phyloP scores from a whole-genome alignment of 257 asterid genomes.

The Osmanthus fragrans region DNA sequence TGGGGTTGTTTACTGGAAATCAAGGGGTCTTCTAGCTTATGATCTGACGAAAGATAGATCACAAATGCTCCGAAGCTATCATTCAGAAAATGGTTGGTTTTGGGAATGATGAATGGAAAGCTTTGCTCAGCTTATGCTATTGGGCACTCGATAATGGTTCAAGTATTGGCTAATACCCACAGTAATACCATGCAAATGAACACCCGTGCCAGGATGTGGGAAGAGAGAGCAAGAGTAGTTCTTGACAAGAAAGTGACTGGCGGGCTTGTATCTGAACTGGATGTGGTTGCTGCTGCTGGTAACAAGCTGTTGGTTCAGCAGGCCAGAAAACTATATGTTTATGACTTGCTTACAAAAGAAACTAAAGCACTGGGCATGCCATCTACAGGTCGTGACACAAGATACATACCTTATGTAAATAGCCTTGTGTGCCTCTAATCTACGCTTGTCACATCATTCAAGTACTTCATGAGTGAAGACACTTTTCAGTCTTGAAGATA shows the following conservation, averaged over 20 bases:
- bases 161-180: slow-evolving; percentile 31
- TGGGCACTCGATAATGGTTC: slow-evolving; percentile 2
- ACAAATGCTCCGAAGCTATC: slow-evolving; percentile 16
- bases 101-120: slow-evolving; percentile 42
- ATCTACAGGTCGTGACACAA: neutral
- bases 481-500: neutral
- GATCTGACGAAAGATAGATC: slow-evolving; percentile 51
- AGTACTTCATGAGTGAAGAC: neutral
- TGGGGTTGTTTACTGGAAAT: slow-evolving; percentile 43
- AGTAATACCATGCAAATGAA: slow-evolving; percentile 41
- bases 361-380: slow-evolving; percentile 20
- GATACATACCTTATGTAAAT: slow-evolving; percentile 47
- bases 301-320: slow-evolving; percentile 30
- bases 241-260: slow-evolving; percentile 25
- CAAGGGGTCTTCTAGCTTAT: slow-evolving; percentile 27
- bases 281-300: slow-evolving; percentile 23
- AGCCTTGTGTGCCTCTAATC: slow-evolving; percentile 45
- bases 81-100: neutral
- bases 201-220: slow-evolving; percentile 26
- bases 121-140: slow-evolving; percentile 25
- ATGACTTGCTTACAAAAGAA: slow-evolving; percentile 27
- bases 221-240: neutral
- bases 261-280: neutral
- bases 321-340: slow-evolving; percentile 10
- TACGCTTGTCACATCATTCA: neutral